Evolutionary conservation across 306 rosid species (phyloP).

Genomic region (Rosa multiflora): DNA sequence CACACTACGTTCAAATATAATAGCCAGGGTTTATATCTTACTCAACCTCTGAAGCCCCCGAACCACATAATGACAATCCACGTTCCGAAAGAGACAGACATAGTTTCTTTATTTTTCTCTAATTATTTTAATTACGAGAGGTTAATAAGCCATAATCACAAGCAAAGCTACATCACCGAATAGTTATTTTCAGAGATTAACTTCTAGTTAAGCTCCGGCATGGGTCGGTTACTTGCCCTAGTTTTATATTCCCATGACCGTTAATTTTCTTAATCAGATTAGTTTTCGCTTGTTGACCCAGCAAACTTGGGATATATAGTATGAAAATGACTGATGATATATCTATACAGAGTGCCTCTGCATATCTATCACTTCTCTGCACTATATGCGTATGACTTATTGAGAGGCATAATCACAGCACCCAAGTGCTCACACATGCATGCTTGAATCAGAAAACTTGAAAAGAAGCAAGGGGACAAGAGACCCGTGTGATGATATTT

Average conservation of each 20-base stretch:
- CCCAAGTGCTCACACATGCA: conserved; percentile 58
- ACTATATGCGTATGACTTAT: neutral
- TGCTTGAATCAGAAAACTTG: conserved; percentile 37
- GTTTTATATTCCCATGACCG: neutral
- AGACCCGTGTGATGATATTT: neutral
- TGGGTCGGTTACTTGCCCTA: neutral
- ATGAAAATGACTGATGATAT: conserved; percentile 23
- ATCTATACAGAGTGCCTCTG: neutral
- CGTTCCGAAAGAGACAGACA: conserved; percentile 4
- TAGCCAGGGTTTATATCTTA: neutral
- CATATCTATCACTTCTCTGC: conserved; percentile 5
- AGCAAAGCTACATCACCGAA: neutral
- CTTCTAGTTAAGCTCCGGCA: neutral
- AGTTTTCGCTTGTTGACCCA: conserved; percentile 26
- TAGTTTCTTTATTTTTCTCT: neutral
- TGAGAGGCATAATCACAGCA: conserved; percentile 40
- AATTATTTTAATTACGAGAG: too few species aligned
- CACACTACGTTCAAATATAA: neutral
- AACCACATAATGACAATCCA: conserved; percentile 7
- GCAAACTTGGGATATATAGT: conserved; percentile 3
- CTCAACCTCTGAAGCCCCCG: neutral
- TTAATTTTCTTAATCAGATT: neutral
- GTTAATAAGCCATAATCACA: neutral
- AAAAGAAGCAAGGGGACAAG: conserved; percentile 30
- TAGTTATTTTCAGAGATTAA: neutral